Evolutionary conservation across 306 rosid genomes (phyloP).

Genomic region (Prunus armeniaca): DNA sequence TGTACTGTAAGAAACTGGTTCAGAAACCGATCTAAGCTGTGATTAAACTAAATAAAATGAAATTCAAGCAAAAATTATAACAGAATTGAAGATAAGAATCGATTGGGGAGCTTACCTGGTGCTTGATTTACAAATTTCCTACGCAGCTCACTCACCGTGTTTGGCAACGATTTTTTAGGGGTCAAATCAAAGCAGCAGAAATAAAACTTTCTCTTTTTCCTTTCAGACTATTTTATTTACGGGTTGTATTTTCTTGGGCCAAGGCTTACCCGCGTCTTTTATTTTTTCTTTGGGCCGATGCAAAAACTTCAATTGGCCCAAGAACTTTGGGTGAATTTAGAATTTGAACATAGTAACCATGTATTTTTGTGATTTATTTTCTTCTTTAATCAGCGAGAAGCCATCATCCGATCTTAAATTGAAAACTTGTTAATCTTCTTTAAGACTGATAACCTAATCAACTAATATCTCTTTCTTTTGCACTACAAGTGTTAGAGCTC

Average conservation of each 20-base stretch:
- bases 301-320: neutral
- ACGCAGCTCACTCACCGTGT: neutral
- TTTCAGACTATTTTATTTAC: too few relatives aligned
- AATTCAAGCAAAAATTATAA: neutral
- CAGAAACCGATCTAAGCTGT: neutral
- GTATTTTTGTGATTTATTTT: too few relatives aligned
- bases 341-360: too few relatives aligned
- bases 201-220: neutral
- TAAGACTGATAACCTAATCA: too few relatives aligned
- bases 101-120: slow-evolving; percentile 11
- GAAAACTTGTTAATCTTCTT: too few relatives aligned
- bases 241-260: neutral
- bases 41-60: neutral
- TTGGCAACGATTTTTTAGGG: neutral
- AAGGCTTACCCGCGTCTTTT: neutral
- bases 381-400: too few relatives aligned
- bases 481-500: neutral
- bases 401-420: too few relatives aligned
- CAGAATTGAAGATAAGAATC: neutral
- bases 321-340: neutral
- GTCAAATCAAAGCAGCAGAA: neutral
- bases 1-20: neutral
- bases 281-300: neutral
- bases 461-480: too few relatives aligned
- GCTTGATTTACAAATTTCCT: neutral